Evolutionary conservation across 768 basidiomycete genomes (phyloP), one percentile per base, ranked within the genome.

Genomic region (Rhizopogon roseolus): DNA sequence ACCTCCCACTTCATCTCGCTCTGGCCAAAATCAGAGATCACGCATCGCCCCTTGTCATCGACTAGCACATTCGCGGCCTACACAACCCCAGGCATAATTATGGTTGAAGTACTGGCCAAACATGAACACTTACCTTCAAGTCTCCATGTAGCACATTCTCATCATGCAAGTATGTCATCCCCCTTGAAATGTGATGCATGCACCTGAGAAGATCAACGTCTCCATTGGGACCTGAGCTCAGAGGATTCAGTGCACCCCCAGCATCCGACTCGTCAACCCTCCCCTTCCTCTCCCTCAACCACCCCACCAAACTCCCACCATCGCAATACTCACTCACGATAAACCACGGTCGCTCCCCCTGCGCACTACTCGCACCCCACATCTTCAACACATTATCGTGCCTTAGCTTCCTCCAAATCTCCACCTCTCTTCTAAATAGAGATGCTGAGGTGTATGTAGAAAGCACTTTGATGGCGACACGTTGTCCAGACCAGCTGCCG

Each of bases 1-100:
- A 81, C 82, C 64, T 92, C 88, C 14, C 76, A 80, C 69, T 84
- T 88, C 74, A 92, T 83, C 66, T 88, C 85, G 59, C 81, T 86
- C 66, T 92, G 86, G 0, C 88, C 90, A 66, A 94, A 93, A 64
- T 93, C 90, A 28, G 88, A 82, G 41, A 93, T 82, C 38, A 92
- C 76, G 54, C 89, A 92, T 43, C 72, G 78, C 2, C 79, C 75
- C 1, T 75, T 67, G 55, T 90, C 82, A 58, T 86, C 81, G 11
- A 94, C 81, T 2, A 93, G 79, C 14, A 93, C 80, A 63, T 94
- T 93, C 2, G 85, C 76, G 2, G 81, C 87, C 86, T 81, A 41
- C 19, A 41, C n/a, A 14, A 2, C 17, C 29, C 29, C 13, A 37
- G 8, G 16, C 7, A 10, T 34, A 13, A 34, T 34, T 48, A 48